Conservation (phyloP, 148 eudicot species). For the Vaccinium darrowii region DNA sequence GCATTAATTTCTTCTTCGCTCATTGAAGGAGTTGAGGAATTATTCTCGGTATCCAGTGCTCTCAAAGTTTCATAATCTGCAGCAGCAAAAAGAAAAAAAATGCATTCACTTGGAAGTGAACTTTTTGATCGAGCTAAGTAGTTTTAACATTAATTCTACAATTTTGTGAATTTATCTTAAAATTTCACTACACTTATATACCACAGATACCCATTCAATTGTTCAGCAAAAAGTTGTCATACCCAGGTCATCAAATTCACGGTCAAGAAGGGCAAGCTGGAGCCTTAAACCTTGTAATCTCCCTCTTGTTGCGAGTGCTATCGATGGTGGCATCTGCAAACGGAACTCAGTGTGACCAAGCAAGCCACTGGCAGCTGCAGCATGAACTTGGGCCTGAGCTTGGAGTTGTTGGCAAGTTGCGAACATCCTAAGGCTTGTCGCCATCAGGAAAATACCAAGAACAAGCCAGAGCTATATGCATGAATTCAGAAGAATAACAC, state of each 20-base stretch:
- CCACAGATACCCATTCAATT: background rate
- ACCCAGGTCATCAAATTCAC: slow-evolving; percentile 49
- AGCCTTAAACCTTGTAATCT: slow-evolving; percentile 46
- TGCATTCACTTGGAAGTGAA: background rate
- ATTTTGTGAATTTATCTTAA: background rate
- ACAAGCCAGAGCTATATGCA: slow-evolving; percentile 44
- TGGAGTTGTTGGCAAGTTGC: slow-evolving; percentile 50
- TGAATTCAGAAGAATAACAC: slow-evolving; percentile 7
- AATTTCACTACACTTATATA: background rate
- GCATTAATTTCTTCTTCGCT: slow-evolving; percentile 52
- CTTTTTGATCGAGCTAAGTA: background rate
- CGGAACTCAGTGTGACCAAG: slow-evolving; percentile 40
- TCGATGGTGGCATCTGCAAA: slow-evolving; percentile 47
- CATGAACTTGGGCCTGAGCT: slow-evolving; percentile 46
- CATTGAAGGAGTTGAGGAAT: slow-evolving; percentile 31
- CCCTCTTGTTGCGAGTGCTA: slow-evolving; percentile 44
- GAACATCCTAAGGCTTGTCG: slow-evolving; percentile 44
- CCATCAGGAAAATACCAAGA: slow-evolving; percentile 39
- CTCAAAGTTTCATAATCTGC: slow-evolving; percentile 55
- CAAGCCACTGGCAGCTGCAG: slow-evolving; percentile 38
- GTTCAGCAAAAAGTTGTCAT: background rate
- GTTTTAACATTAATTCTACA: background rate
- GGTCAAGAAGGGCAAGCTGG: slow-evolving; percentile 50
- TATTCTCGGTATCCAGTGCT: slow-evolving; percentile 46
- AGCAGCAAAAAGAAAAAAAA: slow-evolving; percentile 3